A percentile compares a stretch with the other conserved stretches of the same genome.
phyloP scores from a whole-genome alignment of 1,284 basidiomycete genomes.

The Tilletiopsis washingtonensis region DNA sequence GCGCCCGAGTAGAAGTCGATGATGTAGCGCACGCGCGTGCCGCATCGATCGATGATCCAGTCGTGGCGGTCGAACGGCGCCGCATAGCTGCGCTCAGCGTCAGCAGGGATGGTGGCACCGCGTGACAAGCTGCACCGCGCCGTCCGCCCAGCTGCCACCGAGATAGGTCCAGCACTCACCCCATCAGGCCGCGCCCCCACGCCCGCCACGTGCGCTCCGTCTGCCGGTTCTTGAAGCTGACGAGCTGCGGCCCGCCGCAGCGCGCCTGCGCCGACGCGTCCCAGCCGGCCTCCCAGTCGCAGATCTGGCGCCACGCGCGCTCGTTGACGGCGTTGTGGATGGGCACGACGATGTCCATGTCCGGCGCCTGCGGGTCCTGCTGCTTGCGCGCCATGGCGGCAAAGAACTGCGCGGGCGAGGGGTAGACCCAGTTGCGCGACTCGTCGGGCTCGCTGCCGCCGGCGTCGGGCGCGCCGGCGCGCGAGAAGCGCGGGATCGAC shows the following conservation, averaged over 20 bases:
- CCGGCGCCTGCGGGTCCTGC: conserved; percentile 59
- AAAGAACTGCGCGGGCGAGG: conserved; percentile 96
- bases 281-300: conserved; percentile 72
- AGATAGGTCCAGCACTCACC: conserved; percentile 62
- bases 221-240: conserved; percentile 62
- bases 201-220: conserved; percentile 65
- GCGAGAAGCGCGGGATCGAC: conserved; percentile 66
- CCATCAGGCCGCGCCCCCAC: conserved; percentile 69
- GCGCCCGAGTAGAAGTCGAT: conserved; percentile 97
- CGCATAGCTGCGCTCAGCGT: conserved; percentile 57
- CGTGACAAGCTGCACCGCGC: not conserved
- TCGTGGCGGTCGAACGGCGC: conserved; percentile 95
- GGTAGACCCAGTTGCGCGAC: conserved; percentile 78
- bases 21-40: conserved; percentile 76
- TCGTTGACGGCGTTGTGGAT: conserved; percentile 99
- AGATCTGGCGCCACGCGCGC: conserved; percentile 81
- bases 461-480: conserved; percentile 8
- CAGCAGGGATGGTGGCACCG: not conserved
- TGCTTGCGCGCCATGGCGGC: conserved; percentile 83
- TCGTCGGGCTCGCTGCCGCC: conserved; percentile 5
- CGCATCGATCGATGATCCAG: conserved; percentile 90
- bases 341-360: conserved; percentile 93
- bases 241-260: conserved; percentile 73
- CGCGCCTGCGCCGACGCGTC: conserved; percentile 48
- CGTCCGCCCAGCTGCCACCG: too few relatives aligned